Evolutionary conservation across 2,329 filamentous ascomycete genomes (phyloP).

Genomic region (Metarhizium robertsii): DNA sequence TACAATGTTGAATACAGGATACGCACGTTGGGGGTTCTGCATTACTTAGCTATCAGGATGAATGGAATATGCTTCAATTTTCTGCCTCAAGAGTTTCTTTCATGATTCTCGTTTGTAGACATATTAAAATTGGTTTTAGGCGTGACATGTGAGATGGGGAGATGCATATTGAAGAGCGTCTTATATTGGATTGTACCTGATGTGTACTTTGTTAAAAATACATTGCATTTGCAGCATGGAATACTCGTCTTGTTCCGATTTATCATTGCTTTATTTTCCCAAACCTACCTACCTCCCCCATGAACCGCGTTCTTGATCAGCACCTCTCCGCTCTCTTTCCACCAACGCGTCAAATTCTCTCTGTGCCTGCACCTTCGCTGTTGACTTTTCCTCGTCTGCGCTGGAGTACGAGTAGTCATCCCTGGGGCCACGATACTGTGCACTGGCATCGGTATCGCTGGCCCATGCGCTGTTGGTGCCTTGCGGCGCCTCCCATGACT

Average conservation of each 20-base stretch:
- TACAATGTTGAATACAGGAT: constrained; percentile 1
- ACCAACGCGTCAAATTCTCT: constrained; percentile 40
- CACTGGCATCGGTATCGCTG: constrained; percentile 16
- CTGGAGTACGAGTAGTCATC: constrained; percentile 26
- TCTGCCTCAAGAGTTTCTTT: not conserved
- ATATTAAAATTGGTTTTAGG: not conserved
- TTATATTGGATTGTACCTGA: not conserved
- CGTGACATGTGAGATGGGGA: not conserved
- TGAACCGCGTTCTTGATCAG: constrained; percentile 16
- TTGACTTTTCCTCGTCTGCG: constrained; percentile 26
- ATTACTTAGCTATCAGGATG: not conserved
- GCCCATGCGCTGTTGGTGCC: constrained; percentile 8
- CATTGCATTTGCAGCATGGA: not conserved
- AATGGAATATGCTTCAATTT: not conserved
- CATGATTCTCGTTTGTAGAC: not conserved
- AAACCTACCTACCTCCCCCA: constrained; percentile 15
- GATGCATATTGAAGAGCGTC: not conserved
- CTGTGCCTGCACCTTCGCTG: constrained; percentile 36
- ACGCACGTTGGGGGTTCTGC: constrained; percentile 1
- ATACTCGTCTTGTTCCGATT: not conserved
- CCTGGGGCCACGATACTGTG: constrained; percentile 8
- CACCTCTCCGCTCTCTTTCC: constrained; percentile 31
- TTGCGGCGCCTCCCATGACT: constrained; percentile 11
- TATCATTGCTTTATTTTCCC: not conserved
- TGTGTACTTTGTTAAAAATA: not conserved